These are phyloP conservation scores for Paecilomyces sp. DNA, from an alignment of 2,329 filamentous ascomycete genomes.

Conservation along the genomic window DNA sequence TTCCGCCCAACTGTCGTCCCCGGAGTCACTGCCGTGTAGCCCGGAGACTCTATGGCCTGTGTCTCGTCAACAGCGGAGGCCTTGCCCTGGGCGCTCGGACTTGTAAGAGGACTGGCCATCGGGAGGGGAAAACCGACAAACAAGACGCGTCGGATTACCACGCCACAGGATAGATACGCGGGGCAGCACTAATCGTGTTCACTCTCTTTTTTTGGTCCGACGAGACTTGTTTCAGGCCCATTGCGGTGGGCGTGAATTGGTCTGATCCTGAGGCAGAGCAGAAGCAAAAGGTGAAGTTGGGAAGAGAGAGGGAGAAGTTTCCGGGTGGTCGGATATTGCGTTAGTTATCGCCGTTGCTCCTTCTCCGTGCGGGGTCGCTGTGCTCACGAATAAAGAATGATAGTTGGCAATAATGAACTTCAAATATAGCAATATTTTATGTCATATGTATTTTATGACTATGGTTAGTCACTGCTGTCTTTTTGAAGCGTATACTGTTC, in stretches of 20 bases:
- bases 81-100: neutral
- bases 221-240: neutral
- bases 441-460: neutral
- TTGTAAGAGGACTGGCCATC: neutral
- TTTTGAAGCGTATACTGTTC: neutral
- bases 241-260: neutral
- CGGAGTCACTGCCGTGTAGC: neutral
- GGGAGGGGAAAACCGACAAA: conserved; percentile 4
- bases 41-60: neutral
- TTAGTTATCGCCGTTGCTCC: neutral
- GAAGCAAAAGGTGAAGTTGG: neutral
- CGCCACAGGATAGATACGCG: neutral
- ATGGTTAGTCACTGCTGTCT: neutral
- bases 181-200: neutral
- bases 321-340: neutral
- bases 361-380: neutral
- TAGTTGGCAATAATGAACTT: neutral
- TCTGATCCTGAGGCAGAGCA: neutral
- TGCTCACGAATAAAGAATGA: neutral
- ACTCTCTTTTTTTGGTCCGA: neutral
- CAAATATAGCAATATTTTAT: neutral
- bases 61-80: neutral
- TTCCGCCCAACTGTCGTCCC: conserved; percentile 13
- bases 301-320: neutral
- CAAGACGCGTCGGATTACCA: neutral